phyloP scores from a whole-genome alignment of 2,329 filamentous ascomycete species.

The Aureobasidium uvarum region DNA sequence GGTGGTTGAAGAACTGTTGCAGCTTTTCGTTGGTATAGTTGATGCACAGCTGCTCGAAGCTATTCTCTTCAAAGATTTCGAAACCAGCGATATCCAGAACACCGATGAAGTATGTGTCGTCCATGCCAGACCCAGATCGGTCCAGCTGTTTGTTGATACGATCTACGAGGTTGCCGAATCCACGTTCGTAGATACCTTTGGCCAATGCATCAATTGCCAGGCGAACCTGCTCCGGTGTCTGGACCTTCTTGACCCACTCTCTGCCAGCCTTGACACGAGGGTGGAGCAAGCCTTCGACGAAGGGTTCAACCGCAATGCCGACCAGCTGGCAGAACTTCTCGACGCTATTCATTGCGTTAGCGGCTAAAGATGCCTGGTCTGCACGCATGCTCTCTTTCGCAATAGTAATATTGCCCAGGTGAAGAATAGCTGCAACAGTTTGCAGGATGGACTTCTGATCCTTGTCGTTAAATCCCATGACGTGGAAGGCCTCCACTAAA shows the following conservation, averaged over 20 bases:
- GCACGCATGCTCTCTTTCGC: slow-evolving; percentile 86
- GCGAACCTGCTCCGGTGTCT: slow-evolving; percentile 93
- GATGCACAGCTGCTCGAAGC: slow-evolving; percentile 98
- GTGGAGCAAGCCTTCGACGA: slow-evolving; percentile 84
- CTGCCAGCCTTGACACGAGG: slow-evolving; percentile 92
- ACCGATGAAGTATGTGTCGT: slow-evolving; percentile 94
- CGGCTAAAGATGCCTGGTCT: slow-evolving; percentile 81
- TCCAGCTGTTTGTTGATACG: slow-evolving; percentile 92
- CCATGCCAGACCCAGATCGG: slow-evolving; percentile 73
- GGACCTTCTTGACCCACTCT: slow-evolving; percentile 98
- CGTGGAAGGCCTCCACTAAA: slow-evolving; percentile 84
- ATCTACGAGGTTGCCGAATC: slow-evolving; percentile 87
- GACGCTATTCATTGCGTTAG: slow-evolving; percentile 71
- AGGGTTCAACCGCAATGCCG: slow-evolving; percentile 79
- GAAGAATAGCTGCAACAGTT: slow-evolving; percentile 86
- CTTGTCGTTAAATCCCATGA: slow-evolving; percentile 88
- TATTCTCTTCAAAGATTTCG: slow-evolving; percentile 97
- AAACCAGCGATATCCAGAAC: slow-evolving; percentile 99
- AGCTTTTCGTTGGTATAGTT: slow-evolving; percentile 99
- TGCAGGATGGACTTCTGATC: slow-evolving; percentile 81
- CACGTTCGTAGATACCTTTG: slow-evolving; percentile 96
- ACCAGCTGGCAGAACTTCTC: slow-evolving; percentile 78
- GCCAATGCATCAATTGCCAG: slow-evolving; percentile 85
- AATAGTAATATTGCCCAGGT: slow-evolving; percentile 88
- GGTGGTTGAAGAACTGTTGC: slow-evolving; percentile 99